These are phyloP conservation scores for Fragaria iinumae DNA, from an alignment of 306 rosid species.

Conservation along the genomic window DNA sequence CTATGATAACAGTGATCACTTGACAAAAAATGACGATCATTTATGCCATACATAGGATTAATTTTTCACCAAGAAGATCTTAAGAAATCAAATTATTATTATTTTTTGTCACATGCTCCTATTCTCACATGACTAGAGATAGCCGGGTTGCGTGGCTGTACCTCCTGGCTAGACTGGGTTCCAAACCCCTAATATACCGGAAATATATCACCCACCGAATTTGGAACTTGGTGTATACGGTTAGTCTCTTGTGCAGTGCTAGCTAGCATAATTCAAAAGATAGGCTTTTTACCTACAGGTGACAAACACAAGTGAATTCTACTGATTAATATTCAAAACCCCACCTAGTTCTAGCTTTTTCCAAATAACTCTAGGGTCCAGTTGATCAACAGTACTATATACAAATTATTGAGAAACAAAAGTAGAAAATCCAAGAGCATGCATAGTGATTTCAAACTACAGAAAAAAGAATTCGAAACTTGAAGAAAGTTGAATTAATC, in stretches of 20 bases:
- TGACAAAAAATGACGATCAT: no score
- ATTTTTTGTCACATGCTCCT: no score
- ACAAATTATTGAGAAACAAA: neutral
- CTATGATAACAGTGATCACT: no score
- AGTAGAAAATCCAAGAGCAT: neutral
- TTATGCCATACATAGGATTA: no score
- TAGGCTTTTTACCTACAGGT: neutral
- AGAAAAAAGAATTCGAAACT: neutral
- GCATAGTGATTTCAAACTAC: neutral
- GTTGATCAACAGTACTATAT: neutral
- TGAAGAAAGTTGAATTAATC: slow-evolving; percentile 2
- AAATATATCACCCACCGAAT: neutral
- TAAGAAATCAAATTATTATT: no score
- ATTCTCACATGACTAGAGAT: no score
- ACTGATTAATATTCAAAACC: neutral
- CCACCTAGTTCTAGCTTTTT: neutral
- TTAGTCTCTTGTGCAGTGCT: neutral
- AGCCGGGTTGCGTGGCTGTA: no score
- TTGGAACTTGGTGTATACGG: neutral
- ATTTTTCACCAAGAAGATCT: no score
- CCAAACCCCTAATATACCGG: no score
- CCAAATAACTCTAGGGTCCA: neutral
- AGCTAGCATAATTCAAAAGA: neutral
- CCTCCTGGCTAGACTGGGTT: no score
- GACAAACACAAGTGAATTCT: neutral